A percentile compares a stretch with the other conserved stretches of the same genome.
Conservation (phyloP, 176 grass and related monocot genomes). For the Triticum turgidum region DNA sequence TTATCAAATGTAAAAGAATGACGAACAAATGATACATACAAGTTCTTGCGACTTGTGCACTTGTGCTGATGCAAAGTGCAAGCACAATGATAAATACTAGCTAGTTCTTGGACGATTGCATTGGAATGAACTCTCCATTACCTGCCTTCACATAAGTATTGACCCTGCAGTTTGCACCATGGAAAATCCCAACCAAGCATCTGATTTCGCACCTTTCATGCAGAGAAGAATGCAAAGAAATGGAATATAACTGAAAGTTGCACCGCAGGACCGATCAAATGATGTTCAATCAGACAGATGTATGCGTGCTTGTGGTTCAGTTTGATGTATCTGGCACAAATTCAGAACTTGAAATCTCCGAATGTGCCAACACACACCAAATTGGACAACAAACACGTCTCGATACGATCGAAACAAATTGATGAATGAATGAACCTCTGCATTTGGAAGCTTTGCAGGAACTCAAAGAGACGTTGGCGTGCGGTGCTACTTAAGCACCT, state of each 20-base stretch:
- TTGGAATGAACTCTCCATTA: neutral
- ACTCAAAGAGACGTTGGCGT: slow-evolving; percentile 33
- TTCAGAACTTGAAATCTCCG: neutral
- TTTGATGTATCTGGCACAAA: slow-evolving; percentile 49
- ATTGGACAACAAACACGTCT: slow-evolving; percentile 42
- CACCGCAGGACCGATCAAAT: neutral
- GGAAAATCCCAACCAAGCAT: neutral
- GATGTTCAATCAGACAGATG: neutral
- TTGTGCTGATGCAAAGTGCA: neutral
- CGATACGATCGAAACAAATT: neutral
- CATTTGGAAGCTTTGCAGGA: slow-evolving; percentile 26
- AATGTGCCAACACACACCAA: slow-evolving; percentile 42
- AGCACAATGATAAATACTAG: neutral
- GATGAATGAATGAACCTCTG: neutral
- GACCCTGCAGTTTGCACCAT: neutral
- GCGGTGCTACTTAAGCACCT: slow-evolving; percentile 52
- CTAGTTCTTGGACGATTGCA: slow-evolving; percentile 6
- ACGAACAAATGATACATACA: neutral
- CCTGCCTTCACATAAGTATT: neutral
- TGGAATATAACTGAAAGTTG: neutral
- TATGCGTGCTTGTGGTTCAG: slow-evolving; percentile 17
- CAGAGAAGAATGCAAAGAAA: neutral
- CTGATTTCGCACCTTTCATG: neutral
- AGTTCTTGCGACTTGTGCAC: neutral
- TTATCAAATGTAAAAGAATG: neutral